These are phyloP conservation scores for Lentinula boryana DNA, from an alignment of 768 basidiomycete genomes.

Conservation along the genomic window DNA sequence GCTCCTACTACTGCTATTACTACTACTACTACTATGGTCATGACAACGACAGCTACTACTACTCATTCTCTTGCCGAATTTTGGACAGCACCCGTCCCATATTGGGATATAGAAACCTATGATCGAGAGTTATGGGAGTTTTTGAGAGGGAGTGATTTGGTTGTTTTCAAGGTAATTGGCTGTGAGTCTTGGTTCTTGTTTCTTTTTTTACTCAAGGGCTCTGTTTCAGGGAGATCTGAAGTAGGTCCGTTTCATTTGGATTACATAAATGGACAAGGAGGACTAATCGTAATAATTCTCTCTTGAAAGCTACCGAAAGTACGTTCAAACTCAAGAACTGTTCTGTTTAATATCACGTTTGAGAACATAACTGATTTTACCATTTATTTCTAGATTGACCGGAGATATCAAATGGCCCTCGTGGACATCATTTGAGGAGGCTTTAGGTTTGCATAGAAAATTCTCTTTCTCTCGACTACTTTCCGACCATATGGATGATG, in stretches of 20 bases:
- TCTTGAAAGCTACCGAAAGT: conserved; percentile 74
- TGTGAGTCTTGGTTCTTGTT: background rate
- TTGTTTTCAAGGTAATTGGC: conserved; percentile 72
- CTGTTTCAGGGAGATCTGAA: conserved; percentile 75
- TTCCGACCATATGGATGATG: too few relatives aligned
- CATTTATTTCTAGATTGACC: conserved; percentile 55
- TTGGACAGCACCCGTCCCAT: conserved; percentile 73
- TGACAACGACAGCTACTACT: background rate
- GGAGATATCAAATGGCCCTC: conserved; percentile 88
- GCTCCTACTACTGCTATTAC: background rate
- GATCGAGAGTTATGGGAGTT: conserved; percentile 45
- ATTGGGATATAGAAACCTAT: conserved; percentile 62
- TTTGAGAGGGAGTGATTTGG: conserved; percentile 55
- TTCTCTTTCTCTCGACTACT: background rate
- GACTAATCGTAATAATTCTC: background rate
- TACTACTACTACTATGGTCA: background rate
- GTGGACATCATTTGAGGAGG: conserved; percentile 66
- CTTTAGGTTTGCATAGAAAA: conserved; percentile 47
- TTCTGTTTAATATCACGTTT: background rate
- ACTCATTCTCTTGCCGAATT: conserved; percentile 34
- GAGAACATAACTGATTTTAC: background rate
- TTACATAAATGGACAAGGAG: background rate
- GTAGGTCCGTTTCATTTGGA: conserved; percentile 35
- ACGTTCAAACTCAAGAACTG: conserved; percentile 16
- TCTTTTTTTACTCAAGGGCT: too few relatives aligned